phyloP scores from a whole-genome alignment of 306 rosid species.

The Vachellia collinsii region DNA sequence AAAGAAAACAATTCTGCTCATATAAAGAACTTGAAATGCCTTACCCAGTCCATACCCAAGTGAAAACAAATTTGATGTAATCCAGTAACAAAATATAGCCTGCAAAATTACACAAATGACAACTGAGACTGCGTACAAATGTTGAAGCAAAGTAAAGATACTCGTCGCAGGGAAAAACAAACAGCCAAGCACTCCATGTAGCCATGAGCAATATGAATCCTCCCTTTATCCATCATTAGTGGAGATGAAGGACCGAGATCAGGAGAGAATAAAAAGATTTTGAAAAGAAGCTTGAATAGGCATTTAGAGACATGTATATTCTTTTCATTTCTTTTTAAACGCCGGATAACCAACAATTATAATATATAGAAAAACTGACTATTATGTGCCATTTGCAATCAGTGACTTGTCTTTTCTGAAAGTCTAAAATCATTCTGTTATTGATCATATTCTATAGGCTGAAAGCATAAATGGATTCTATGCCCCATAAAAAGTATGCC shows the following conservation, averaged over 20 bases:
- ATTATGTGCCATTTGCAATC: neutral
- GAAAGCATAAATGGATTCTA: neutral
- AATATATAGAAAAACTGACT: neutral
- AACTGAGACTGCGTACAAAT: constrained; percentile 29
- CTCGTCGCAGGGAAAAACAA: neutral
- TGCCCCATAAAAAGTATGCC: neutral
- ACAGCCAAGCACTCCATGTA: constrained; percentile 3
- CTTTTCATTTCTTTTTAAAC: neutral
- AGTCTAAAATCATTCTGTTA: neutral
- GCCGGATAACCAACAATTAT: neutral
- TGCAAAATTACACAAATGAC: constrained; percentile 49
- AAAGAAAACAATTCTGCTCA: constrained; percentile 24
- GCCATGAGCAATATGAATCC: neutral
- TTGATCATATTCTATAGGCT: neutral
- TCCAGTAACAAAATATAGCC: constrained; percentile 95
- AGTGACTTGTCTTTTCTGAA: neutral
- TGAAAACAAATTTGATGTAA: constrained; percentile 85
- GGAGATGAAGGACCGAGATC: neutral
- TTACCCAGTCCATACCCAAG: constrained; percentile 77
- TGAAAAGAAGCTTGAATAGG: neutral
- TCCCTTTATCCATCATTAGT: neutral
- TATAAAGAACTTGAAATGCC: constrained; percentile 35
- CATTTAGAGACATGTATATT: neutral
- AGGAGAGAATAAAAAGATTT: neutral
- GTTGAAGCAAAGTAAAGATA: constrained; percentile 24